phyloP scores from a whole-genome alignment of 1,139 yeast species.

The Scheffersomyces titani region DNA sequence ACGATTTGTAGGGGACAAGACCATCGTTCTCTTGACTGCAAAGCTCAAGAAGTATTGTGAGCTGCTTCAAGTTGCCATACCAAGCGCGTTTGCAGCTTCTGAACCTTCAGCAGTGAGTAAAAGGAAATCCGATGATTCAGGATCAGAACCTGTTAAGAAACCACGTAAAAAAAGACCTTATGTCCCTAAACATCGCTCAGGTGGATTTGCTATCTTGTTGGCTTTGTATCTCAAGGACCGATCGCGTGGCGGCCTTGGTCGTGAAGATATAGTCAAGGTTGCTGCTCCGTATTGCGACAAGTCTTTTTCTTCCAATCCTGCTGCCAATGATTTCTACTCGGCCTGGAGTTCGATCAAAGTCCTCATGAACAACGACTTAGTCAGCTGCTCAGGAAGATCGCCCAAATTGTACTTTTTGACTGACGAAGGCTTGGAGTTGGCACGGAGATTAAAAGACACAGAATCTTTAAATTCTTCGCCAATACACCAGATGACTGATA shows the following conservation, averaged over 20 bases:
- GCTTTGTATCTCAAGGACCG: constrained; percentile 60
- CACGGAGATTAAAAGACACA: constrained; percentile 53
- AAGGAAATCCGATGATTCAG: background rate
- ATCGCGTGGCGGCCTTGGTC: constrained; percentile 53
- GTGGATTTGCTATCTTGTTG: constrained; percentile 82
- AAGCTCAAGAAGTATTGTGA: constrained; percentile 48
- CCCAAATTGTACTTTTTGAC: constrained; percentile 68
- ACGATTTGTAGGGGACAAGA: constrained; percentile 64
- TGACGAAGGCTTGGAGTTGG: constrained; percentile 70
- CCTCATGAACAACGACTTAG: constrained; percentile 62
- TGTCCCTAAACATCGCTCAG: constrained; percentile 77
- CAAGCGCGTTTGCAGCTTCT: constrained; percentile 32
- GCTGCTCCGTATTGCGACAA: constrained; percentile 67
- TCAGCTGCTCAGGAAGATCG: constrained; percentile 53
- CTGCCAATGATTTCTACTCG: constrained; percentile 64
- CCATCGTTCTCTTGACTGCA: constrained; percentile 46
- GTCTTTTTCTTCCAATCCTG: constrained; percentile 65
- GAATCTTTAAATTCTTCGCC: constrained; percentile 39
- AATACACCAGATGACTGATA: constrained; percentile 14
- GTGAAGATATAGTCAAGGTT: constrained; percentile 54
- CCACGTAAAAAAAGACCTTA: constrained; percentile 47
- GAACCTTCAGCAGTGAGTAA: constrained; percentile 7
- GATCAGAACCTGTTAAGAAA: constrained; percentile 16
- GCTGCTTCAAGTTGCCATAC: constrained; percentile 39
- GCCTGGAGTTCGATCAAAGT: constrained; percentile 80